Evolutionary conservation across 148 eudicot genomes (phyloP).

Genomic region (Hydrangea macrophylla): DNA sequence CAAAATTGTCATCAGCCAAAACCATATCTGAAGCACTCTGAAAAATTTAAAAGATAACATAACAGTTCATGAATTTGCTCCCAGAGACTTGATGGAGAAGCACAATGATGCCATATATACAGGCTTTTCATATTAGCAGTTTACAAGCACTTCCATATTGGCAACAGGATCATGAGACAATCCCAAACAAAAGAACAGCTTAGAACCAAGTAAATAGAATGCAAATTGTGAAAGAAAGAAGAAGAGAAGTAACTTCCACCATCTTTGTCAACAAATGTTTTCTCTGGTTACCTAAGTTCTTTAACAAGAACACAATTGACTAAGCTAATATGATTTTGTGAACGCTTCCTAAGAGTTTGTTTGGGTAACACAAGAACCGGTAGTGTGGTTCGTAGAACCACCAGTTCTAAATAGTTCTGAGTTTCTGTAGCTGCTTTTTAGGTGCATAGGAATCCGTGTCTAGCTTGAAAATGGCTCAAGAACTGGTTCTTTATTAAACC

Average conservation of each 20-base stretch:
- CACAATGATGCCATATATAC: background rate
- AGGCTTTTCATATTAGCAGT: background rate
- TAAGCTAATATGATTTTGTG: too few relatives aligned
- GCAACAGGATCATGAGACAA: background rate
- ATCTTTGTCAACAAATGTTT: too few relatives aligned
- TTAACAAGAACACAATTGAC: too few relatives aligned
- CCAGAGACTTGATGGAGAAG: background rate
- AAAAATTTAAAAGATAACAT: conserved; percentile 14
- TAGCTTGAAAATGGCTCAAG: too few relatives aligned
- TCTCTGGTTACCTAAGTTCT: too few relatives aligned
- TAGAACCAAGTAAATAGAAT: background rate
- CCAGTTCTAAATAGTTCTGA: too few relatives aligned
- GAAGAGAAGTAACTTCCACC: background rate
- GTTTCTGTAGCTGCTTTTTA: too few relatives aligned
- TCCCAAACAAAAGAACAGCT: background rate
- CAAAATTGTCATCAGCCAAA: conserved; percentile 97
- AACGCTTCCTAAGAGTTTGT: too few relatives aligned
- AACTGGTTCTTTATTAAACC: too few relatives aligned
- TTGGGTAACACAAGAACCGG: too few relatives aligned
- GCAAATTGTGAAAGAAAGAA: background rate
- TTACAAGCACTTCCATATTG: conserved; percentile 1
- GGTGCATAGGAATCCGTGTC: too few relatives aligned
- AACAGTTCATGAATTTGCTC: background rate
- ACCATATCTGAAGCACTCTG: conserved; percentile 99
- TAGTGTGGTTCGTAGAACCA: too few relatives aligned